phyloP scores from a whole-genome alignment of 1,284 basidiomycete genomes.

The Ceratobasidium theobromae region DNA sequence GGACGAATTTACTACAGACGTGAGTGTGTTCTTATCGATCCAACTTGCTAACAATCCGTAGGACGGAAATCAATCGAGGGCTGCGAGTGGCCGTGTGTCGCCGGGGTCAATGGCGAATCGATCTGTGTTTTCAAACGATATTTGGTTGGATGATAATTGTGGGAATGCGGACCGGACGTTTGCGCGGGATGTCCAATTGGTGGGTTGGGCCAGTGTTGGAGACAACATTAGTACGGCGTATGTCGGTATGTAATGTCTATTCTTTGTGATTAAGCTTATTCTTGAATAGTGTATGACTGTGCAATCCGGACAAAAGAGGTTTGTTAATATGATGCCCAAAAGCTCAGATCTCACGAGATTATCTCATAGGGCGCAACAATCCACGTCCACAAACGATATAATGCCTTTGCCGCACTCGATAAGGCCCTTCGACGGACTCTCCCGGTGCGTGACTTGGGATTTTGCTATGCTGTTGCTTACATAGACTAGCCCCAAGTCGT shows the following conservation, averaged over 20 bases:
- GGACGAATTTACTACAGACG: conserved; percentile 25
- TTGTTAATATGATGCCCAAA: not conserved
- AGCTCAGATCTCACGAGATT: not conserved
- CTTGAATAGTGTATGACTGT: conserved; percentile 32
- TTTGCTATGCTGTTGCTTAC: conserved; percentile 24
- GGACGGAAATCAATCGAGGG: conserved; percentile 7
- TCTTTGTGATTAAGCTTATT: not conserved
- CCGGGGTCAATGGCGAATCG: conserved; percentile 7
- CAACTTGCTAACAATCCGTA: not conserved
- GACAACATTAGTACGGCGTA: conserved; percentile 32
- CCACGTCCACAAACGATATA: conserved; percentile 69
- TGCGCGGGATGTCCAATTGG: conserved; percentile 29
- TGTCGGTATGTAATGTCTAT: conserved; percentile 23
- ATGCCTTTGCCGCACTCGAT: conserved; percentile 63
- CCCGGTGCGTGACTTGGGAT: conserved; percentile 48
- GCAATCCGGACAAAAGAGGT: conserved; percentile 33
- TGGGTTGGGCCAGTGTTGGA: conserved; percentile 33
- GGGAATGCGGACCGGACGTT: conserved; percentile 31
- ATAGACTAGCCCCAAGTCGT: conserved; percentile 52
- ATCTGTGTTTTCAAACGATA: conserved; percentile 32
- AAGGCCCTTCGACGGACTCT: conserved; percentile 53
- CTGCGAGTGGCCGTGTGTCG: conserved; percentile 1
- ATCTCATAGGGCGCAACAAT: conserved; percentile 56
- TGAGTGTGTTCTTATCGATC: not conserved
- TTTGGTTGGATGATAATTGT: conserved; percentile 33